phyloP scores from a whole-genome alignment of 352 stramenopile genomes.

The Globisporangium spinosum region DNA sequence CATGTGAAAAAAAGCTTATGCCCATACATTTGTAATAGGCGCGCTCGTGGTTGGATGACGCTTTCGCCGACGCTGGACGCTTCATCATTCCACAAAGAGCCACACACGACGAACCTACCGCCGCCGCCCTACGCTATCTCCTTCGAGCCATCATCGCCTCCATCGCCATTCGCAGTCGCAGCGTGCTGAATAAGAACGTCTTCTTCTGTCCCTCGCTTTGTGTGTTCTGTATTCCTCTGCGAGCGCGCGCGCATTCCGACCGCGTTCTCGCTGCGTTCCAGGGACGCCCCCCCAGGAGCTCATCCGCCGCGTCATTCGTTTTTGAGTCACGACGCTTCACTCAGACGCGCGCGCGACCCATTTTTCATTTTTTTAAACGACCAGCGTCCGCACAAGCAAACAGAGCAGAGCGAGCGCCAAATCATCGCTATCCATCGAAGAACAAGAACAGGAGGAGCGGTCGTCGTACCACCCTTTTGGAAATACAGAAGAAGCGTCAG shows the following conservation, averaged over 20 bases:
- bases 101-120: neutral
- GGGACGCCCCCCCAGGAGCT: neutral
- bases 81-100: neutral
- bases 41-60: neutral
- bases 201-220: neutral
- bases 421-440: too few species aligned
- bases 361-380: neutral
- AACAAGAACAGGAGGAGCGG: too few species aligned
- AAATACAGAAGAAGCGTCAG: neutral
- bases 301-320: too few species aligned
- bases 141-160: neutral
- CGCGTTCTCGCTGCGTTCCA: constrained; percentile 9
- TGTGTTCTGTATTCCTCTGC: neutral
- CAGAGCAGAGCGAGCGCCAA: too few species aligned
- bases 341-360: too few species aligned
- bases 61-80: neutral
- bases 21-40: neutral
- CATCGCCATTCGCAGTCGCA: too few species aligned
- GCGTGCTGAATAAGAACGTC: neutral
- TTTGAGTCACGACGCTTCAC: constrained; percentile 1
- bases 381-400: neutral
- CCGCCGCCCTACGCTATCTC: neutral
- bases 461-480: too few species aligned
- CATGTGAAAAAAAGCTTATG: neutral
- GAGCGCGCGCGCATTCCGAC: neutral